Conservation (phyloP, 2,329 filamentous ascomycete species). For the Calonectria pseudoreteaudii region DNA sequence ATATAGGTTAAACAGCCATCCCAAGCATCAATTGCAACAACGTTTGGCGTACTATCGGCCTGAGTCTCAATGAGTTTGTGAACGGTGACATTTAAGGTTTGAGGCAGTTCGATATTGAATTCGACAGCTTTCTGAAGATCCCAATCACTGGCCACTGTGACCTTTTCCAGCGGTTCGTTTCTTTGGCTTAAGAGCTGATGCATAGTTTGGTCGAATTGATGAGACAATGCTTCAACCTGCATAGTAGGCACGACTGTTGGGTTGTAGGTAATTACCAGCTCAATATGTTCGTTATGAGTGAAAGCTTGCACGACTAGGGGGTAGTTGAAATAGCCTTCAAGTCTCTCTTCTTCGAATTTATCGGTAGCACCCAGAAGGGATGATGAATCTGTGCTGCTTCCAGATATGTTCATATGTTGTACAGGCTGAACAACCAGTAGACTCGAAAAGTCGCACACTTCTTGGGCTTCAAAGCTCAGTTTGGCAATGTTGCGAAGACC, state of each 20-base stretch:
- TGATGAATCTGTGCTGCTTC: neutral
- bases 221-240: rapidly evolving
- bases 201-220: neutral
- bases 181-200: neutral
- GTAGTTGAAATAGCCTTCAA: conserved; percentile 38
- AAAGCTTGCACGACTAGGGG: conserved; percentile 31
- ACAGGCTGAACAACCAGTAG: conserved; percentile 27
- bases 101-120: neutral
- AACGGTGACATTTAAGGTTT: conserved; percentile 2
- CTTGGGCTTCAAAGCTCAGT: conserved; percentile 4
- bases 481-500: conserved; percentile 9
- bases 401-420: conserved; percentile 1
- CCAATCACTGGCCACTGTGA: neutral
- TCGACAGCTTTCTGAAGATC: neutral
- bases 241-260: neutral
- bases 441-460: conserved; percentile 11
- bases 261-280: conserved; percentile 33
- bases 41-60: neutral
- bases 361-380: neutral
- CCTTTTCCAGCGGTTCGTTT: neutral
- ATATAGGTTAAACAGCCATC: conserved; percentile 29
- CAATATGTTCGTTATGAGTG: conserved; percentile 13
- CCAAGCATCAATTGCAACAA: conserved; percentile 30
- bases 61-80: conserved; percentile 18
- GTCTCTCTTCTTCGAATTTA: neutral